A percentile compares a stretch with the other conserved stretches of the same genome.
Conservation (phyloP, 352 stramenopile genomes). For the Phytophthora megakarya region DNA sequence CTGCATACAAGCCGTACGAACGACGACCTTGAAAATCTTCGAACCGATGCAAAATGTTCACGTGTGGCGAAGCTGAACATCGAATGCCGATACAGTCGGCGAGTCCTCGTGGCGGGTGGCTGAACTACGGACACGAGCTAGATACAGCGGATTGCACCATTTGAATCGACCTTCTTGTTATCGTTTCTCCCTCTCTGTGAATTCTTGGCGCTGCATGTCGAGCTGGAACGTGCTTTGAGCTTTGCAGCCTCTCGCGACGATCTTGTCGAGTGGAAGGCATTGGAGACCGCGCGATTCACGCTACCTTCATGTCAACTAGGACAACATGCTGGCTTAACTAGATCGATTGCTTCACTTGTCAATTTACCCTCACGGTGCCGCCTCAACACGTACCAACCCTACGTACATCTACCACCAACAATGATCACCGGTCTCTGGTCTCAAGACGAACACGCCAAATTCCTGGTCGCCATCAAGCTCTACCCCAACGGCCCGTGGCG, state of each 20-base stretch:
- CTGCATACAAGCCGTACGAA: conserved; percentile 1
- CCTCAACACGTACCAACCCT: conserved; percentile 30
- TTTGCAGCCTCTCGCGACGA: conserved; percentile 19
- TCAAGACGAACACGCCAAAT: conserved; percentile 64
- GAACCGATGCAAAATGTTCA: conserved; percentile 15
- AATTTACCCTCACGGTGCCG: conserved; percentile 18
- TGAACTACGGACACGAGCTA: conserved; percentile 11
- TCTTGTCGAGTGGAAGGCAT: conserved; percentile 23
- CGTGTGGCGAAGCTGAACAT: conserved; percentile 14
- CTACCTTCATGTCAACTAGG: not conserved
- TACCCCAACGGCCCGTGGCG: conserved; percentile 64
- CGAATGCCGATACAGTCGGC: conserved; percentile 14
- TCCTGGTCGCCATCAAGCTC: conserved; percentile 54
- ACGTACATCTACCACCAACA: conserved; percentile 22
- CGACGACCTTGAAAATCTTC: conserved; percentile 9
- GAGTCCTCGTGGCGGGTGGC: conserved; percentile 23
- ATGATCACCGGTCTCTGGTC: conserved; percentile 55
- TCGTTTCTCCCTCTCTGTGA: conserved; percentile 24
- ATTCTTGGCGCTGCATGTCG: conserved; percentile 21
- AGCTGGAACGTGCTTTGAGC: conserved; percentile 21
- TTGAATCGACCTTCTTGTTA: conserved; percentile 4
- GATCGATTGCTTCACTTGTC: conserved; percentile 22
- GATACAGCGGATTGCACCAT: conserved; percentile 36
- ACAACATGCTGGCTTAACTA: not conserved
- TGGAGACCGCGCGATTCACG: conserved; percentile 21